phyloP scores from a whole-genome alignment of 129 eudicot genomes.

The Ambrosia artemisiifolia region DNA sequence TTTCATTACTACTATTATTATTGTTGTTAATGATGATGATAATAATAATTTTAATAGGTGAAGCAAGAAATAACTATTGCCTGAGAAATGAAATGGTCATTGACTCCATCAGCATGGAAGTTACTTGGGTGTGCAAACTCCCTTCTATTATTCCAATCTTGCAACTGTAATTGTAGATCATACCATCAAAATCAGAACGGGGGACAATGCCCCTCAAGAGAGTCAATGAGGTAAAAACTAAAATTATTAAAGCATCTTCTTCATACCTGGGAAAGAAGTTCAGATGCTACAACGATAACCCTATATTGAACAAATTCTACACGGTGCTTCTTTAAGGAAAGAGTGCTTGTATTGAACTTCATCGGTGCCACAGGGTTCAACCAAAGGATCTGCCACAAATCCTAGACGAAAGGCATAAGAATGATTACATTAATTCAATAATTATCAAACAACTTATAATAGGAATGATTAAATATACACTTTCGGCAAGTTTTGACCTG shows the following conservation, averaged over 20 bases:
- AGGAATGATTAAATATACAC: background rate
- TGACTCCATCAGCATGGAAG: slow-evolving; percentile 96
- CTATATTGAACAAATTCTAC: slow-evolving; percentile 76
- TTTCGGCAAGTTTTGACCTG: background rate
- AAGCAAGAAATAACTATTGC: slow-evolving; percentile 36
- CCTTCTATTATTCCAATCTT: slow-evolving; percentile 98
- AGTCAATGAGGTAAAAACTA: slow-evolving; percentile 1
- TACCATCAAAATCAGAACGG: slow-evolving; percentile 3
- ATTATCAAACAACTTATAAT: background rate
- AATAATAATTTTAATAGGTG: background rate
- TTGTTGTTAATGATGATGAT: no score
- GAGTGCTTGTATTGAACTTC: slow-evolving; percentile 34
- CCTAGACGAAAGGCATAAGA: slow-evolving; percentile 41
- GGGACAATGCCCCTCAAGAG: slow-evolving; percentile 10
- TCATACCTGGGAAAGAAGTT: slow-evolving; percentile 87
- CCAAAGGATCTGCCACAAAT: slow-evolving; percentile 97
- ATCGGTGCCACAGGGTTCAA: slow-evolving; percentile 63
- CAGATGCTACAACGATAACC: slow-evolving; percentile 74
- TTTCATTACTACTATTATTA: no score
- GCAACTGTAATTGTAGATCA: slow-evolving; percentile 55
- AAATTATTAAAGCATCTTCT: slow-evolving; percentile 2
- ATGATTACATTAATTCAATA: background rate
- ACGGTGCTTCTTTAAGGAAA: slow-evolving; percentile 62
- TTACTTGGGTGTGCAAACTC: slow-evolving; percentile 80
- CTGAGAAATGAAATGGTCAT: slow-evolving; percentile 84